Evolutionary conservation across 768 basidiomycete species (phyloP).

Genomic region (Russula griseocarnosa): DNA sequence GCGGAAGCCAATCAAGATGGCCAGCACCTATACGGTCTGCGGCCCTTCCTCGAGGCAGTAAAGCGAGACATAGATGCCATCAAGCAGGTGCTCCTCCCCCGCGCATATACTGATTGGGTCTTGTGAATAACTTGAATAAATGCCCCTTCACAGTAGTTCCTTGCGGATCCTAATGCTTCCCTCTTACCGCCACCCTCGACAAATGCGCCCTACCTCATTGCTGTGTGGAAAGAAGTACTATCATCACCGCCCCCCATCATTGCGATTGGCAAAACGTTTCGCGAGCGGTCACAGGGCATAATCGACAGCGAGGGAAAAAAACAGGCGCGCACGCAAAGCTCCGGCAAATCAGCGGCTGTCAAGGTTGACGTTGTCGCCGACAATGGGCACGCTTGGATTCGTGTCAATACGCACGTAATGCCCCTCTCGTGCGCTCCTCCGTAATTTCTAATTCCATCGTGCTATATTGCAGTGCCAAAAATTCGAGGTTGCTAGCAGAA

Average conservation of each 20-base stretch:
- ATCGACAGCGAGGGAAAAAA: constrained; percentile 1
- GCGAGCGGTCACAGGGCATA: constrained; percentile 21
- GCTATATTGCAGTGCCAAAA: constrained; percentile 57
- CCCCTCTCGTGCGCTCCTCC: constrained; percentile 12
- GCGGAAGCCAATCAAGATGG: constrained; percentile 19
- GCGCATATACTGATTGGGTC: constrained; percentile 14
- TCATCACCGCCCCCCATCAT: constrained; percentile 55
- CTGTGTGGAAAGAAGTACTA: constrained; percentile 78
- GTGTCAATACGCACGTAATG: constrained; percentile 76
- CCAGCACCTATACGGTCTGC: constrained; percentile 39
- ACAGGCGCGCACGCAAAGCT: constrained; percentile 22
- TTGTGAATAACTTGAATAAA: constrained; percentile 7
- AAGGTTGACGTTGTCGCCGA: constrained; percentile 83
- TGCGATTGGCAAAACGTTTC: constrained; percentile 56
- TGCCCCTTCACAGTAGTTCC: constrained; percentile 52
- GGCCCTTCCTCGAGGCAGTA: constrained; percentile 41
- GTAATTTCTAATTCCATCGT: constrained; percentile 7
- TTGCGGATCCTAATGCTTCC: constrained; percentile 44
- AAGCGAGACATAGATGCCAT: constrained; percentile 43
- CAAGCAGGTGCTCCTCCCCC: constrained; percentile 37
- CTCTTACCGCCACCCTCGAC: constrained; percentile 56
- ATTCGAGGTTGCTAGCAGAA: constrained; percentile 70
- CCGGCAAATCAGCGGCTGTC: constrained; percentile 33
- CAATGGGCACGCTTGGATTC: constrained; percentile 71
- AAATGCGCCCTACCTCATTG: constrained; percentile 75